These are phyloP conservation scores for Peziza echinospora DNA, from an alignment of 495 filamentous ascomycete genomes.

Conservation along the genomic window DNA sequence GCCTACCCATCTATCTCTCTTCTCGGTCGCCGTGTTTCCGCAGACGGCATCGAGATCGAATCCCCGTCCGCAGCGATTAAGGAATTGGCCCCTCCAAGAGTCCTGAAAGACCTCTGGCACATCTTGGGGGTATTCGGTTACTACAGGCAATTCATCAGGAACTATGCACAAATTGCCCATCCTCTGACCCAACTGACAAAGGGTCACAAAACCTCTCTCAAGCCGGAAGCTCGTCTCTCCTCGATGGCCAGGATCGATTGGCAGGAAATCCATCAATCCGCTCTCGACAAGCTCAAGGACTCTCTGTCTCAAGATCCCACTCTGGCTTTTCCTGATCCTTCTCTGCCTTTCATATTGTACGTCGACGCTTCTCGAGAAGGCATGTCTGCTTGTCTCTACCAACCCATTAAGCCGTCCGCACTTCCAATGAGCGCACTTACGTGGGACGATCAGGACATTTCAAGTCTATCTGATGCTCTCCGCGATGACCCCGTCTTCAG, in stretches of 20 bases:
- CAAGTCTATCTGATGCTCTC: no score
- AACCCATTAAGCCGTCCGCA: no score
- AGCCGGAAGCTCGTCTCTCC: no score
- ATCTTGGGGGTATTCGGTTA: constrained; percentile 3
- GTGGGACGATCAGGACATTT: no score
- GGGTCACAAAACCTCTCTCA: no score
- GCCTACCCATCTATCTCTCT: not conserved
- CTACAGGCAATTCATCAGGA: constrained; percentile 1
- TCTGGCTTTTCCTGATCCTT: not conserved
- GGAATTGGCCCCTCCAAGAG: not conserved
- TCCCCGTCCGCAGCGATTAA: not conserved
- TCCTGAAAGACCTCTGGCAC: not conserved
- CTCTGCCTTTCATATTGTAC: not conserved
- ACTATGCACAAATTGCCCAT: constrained; percentile 1
- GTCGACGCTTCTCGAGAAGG: not conserved
- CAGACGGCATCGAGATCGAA: not conserved
- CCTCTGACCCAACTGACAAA: not conserved
- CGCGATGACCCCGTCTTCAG: not conserved
- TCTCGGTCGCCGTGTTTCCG: not conserved
- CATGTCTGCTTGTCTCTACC: not conserved
- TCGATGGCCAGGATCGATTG: no score
- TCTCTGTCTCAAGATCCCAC: not conserved
- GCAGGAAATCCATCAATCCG: not conserved
- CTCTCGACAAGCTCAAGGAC: not conserved
- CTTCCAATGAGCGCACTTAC: no score